Evolutionary conservation across 2,329 filamentous ascomycete species (phyloP).

Genomic region (Phyllosticta citriasiana): DNA sequence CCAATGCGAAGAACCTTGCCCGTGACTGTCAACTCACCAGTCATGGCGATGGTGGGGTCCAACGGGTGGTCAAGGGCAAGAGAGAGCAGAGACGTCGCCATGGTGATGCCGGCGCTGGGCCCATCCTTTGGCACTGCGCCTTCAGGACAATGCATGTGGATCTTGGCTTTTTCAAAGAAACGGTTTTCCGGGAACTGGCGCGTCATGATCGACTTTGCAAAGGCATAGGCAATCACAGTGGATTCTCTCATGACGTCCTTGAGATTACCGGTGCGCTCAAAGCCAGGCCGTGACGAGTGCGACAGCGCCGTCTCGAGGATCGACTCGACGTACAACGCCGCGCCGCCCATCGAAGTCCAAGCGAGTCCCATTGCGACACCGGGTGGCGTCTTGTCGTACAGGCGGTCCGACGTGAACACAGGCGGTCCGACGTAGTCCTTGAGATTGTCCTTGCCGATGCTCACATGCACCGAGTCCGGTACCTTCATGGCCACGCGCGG

Average conservation of each 20-base stretch:
- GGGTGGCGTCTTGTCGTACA: constrained; percentile 87
- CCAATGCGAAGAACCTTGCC: constrained; percentile 95
- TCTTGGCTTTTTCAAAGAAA: constrained; percentile 91
- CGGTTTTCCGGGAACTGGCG: constrained; percentile 78
- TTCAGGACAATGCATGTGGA: constrained; percentile 94
- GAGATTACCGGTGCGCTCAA: constrained; percentile 90
- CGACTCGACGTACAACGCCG: constrained; percentile 93
- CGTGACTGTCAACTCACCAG: constrained; percentile 90
- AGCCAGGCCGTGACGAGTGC: constrained; percentile 60
- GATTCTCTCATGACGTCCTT: constrained; percentile 99
- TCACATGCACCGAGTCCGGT: constrained; percentile 76
- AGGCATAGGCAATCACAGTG: constrained; percentile 88
- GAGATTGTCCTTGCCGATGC: constrained; percentile 78
- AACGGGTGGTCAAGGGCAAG: constrained; percentile 71
- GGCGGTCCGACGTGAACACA: constrained; percentile 86
- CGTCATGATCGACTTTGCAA: constrained; percentile 81
- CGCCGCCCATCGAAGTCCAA: constrained; percentile 95
- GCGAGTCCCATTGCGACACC: constrained; percentile 97
- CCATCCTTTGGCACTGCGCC: constrained; percentile 92
- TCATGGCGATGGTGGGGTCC: constrained; percentile 89
- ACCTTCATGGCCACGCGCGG: constrained; percentile 73
- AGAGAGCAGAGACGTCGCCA: constrained; percentile 87
- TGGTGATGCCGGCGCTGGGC: constrained; percentile 75
- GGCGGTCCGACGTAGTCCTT: constrained; percentile 96
- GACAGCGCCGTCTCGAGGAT: constrained; percentile 79